A percentile compares a stretch with the other conserved stretches of the same genome.
Evolutionary conservation across 306 rosid genomes (phyloP).

Genomic region (Medicago ruthenica): DNA sequence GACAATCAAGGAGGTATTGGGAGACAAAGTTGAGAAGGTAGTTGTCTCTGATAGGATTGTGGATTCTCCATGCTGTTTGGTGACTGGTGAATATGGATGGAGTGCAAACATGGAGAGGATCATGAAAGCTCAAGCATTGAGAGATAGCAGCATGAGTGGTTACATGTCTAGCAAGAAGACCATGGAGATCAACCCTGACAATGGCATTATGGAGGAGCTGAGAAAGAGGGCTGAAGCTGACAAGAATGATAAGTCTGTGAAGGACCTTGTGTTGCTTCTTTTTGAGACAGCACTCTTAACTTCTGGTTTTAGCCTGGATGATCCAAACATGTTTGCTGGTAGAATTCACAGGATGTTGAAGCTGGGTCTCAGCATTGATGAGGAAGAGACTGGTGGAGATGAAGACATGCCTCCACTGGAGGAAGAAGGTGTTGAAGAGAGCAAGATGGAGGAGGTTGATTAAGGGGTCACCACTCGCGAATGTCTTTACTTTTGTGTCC

Average conservation of each 20-base stretch:
- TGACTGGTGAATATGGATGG: background rate
- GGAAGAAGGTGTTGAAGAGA: background rate
- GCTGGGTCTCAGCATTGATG: constrained; percentile 2
- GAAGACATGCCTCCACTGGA: background rate
- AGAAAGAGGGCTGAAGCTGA: background rate
- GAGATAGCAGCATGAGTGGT: background rate
- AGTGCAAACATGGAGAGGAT: constrained; percentile 3
- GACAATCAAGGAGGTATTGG: background rate
- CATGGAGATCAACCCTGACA: background rate
- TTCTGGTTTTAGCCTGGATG: constrained; percentile 3
- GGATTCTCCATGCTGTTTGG: background rate
- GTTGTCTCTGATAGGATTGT: background rate
- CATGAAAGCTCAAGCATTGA: constrained; percentile 1
- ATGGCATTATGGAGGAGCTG: background rate
- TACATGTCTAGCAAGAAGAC: background rate
- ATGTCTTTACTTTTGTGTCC: background rate
- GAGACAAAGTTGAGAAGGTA: constrained; percentile 5
- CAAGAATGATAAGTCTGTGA: background rate
- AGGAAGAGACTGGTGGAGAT: background rate
- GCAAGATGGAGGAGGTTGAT: constrained; percentile 7
- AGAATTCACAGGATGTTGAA: constrained; percentile 7
- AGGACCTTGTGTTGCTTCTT: background rate
- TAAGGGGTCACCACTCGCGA: background rate
- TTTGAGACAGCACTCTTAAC: background rate
- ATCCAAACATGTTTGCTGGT: background rate